These are phyloP conservation scores for Silene latifolia DNA, from an alignment of 148 eudicot genomes.

Conservation along the genomic window DNA sequence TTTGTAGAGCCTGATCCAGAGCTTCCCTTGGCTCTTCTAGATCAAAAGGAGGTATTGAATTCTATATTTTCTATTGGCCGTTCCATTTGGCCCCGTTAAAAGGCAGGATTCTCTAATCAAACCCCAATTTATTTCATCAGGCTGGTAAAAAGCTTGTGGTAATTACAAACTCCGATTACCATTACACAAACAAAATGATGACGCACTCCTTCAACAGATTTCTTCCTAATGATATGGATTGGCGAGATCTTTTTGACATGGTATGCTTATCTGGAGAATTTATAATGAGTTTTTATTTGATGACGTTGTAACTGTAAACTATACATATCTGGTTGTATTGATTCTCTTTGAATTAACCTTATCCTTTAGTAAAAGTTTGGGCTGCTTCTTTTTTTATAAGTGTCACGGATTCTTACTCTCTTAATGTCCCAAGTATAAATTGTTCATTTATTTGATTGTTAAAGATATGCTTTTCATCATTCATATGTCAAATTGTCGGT, in stretches of 20 bases:
- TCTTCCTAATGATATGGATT: conserved; percentile 90
- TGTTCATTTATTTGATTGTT: background rate
- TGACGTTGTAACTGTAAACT: background rate
- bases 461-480: background rate
- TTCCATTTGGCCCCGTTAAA: background rate
- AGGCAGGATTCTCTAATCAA: conserved; percentile 11
- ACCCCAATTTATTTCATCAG: conserved; percentile 37
- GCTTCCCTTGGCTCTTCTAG: conserved; percentile 87
- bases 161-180: conserved; percentile 90
- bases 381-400: background rate
- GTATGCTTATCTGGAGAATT: conserved; percentile 34
- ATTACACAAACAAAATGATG: conserved; percentile 95
- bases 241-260: conserved; percentile 97
- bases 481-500: background rate
- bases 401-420: background rate
- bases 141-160: conserved; percentile 91
- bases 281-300: background rate
- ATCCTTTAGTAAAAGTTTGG: background rate
- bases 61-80: background rate
- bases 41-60: conserved; percentile 85
- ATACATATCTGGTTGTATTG: background rate
- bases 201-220: conserved; percentile 85
- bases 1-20: conserved; percentile 98
- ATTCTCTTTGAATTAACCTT: conserved; percentile 9
- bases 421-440: background rate